These are phyloP conservation scores for Lycium ferocissimum DNA, from an alignment of 257 asterid genomes.

Conservation along the genomic window DNA sequence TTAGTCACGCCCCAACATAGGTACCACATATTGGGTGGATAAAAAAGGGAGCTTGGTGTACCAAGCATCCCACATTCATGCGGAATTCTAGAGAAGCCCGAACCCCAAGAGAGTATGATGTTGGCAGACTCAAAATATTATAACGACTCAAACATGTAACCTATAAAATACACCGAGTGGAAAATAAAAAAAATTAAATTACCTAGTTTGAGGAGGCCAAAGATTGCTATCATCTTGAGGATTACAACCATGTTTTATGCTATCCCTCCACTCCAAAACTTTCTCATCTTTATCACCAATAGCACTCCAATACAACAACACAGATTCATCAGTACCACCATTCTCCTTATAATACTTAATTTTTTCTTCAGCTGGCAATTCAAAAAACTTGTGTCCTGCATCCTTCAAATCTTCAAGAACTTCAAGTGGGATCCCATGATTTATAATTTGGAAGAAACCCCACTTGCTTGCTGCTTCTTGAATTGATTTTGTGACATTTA, in stretches of 20 bases:
- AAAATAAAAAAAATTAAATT: too few relatives aligned
- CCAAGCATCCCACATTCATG: too few relatives aligned
- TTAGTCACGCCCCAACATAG: too few relatives aligned
- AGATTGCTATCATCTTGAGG: constrained; percentile 22
- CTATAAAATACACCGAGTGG: background rate
- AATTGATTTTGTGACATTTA: constrained; percentile 37
- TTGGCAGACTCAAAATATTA: too few relatives aligned
- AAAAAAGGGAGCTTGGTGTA: too few relatives aligned
- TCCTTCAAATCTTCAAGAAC: constrained; percentile 51
- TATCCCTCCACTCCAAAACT: constrained; percentile 64
- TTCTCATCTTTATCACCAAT: constrained; percentile 40
- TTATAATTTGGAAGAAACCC: constrained; percentile 67
- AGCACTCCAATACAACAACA: constrained; percentile 34
- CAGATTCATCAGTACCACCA: constrained; percentile 39
- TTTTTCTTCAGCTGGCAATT: constrained; percentile 54
- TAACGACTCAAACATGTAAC: background rate
- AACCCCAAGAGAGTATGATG: too few relatives aligned
- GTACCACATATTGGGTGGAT: too few relatives aligned
- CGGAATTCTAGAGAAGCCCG: too few relatives aligned
- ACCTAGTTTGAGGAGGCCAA: constrained; percentile 34
- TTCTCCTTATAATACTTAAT: constrained; percentile 53
- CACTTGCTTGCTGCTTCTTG: constrained; percentile 54
- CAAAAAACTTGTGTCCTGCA: constrained; percentile 52
- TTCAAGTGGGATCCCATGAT: constrained; percentile 56
- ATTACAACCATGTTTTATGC: constrained; percentile 45